Conservation (phyloP, 257 asterid genomes). For the Perilla frutescens region DNA sequence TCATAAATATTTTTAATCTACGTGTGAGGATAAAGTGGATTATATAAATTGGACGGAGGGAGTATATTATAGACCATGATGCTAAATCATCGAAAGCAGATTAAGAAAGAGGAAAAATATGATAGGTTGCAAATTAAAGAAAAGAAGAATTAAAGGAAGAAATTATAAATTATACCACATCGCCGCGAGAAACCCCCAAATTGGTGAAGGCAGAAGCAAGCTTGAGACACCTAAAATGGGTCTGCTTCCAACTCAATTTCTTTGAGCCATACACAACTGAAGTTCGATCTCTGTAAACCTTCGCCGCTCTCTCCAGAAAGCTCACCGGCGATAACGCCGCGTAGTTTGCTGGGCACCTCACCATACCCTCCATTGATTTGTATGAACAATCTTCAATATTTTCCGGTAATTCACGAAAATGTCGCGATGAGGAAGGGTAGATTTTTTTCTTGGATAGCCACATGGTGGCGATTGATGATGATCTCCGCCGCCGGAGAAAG, state of each 20-base stretch:
- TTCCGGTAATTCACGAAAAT: constrained; percentile 16
- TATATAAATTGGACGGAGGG: no score
- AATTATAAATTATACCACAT: constrained; percentile 40
- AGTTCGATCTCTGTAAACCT: constrained; percentile 53
- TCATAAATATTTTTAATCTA: no score
- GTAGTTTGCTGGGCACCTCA: constrained; percentile 49
- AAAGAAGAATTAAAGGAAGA: no score
- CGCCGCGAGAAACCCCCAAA: constrained; percentile 52
- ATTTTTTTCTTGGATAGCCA: neutral
- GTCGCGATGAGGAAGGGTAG: constrained; percentile 2
- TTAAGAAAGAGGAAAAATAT: no score
- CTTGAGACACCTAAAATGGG: constrained; percentile 47
- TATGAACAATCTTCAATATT: constrained; percentile 13
- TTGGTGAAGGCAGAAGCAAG: constrained; percentile 56
- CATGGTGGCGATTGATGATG: neutral
- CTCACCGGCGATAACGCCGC: constrained; percentile 55
- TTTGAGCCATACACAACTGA: constrained; percentile 56
- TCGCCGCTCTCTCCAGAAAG: constrained; percentile 58
- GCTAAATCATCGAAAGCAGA: no score
- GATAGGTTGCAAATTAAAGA: no score
- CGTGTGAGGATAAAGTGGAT: no score
- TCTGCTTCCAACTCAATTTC: constrained; percentile 51
- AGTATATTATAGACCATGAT: no score
- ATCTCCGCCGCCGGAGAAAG: constrained; percentile 41
- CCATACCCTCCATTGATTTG: constrained; percentile 44